Conservation (phyloP, 2,329 filamentous ascomycete species). For the Lasiodiplodia citricola region DNA sequence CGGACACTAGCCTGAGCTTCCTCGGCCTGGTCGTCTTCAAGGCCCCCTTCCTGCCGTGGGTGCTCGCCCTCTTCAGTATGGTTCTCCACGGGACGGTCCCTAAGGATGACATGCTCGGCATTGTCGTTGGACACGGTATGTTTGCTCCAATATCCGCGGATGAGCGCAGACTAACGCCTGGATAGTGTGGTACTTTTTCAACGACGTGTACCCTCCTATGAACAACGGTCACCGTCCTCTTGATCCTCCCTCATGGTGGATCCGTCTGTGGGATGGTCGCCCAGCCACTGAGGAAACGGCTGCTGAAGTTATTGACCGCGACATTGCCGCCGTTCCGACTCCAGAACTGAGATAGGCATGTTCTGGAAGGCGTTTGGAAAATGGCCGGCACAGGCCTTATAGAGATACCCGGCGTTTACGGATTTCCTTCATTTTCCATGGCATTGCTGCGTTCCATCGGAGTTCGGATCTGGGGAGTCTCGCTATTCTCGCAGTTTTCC, state of each 20-base stretch:
- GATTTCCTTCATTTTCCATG: background rate
- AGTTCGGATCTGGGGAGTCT: background rate
- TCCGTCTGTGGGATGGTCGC: constrained; percentile 72
- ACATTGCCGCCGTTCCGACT: constrained; percentile 21
- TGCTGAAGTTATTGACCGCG: constrained; percentile 20
- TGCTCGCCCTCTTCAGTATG: constrained; percentile 89
- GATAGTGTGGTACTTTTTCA: constrained; percentile 93
- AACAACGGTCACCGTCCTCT: constrained; percentile 84
- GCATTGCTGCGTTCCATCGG: background rate
- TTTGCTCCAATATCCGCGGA: constrained; percentile 28
- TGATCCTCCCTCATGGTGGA: constrained; percentile 90
- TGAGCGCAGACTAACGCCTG: background rate
- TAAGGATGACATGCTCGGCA: constrained; percentile 95
- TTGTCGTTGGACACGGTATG: constrained; percentile 82
- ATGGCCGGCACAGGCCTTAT: background rate
- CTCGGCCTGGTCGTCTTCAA: constrained; percentile 89
- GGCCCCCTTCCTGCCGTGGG: constrained; percentile 94
- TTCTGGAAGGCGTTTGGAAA: background rate
- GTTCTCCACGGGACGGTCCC: constrained; percentile 89
- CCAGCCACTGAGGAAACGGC: constrained; percentile 29
- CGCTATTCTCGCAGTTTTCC: background rate
- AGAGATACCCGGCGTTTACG: constrained; percentile 23
- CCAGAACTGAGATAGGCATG: constrained; percentile 18
- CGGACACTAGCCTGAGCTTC: constrained; percentile 84
- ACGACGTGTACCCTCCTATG: constrained; percentile 91